Evolutionary conservation across 768 basidiomycete genomes (phyloP).

Genomic region (Leccinum disarticulatum): DNA sequence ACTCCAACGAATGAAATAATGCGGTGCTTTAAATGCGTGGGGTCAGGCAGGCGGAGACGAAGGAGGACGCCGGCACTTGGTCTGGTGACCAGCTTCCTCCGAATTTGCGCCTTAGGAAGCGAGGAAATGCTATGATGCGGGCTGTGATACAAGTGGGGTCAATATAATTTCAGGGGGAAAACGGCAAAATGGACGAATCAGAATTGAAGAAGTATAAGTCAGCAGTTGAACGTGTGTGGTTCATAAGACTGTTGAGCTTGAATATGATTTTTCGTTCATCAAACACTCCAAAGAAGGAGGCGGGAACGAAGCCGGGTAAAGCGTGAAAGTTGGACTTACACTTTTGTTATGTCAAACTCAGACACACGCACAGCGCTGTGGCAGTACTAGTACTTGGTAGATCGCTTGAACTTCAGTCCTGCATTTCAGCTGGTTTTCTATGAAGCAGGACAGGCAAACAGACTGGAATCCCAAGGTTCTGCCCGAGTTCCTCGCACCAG

Average conservation of each 20-base stretch:
- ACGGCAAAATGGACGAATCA: slow-evolving; percentile 25
- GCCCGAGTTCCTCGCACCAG: not conserved
- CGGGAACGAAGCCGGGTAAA: too few species aligned
- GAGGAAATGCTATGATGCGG: too few species aligned
- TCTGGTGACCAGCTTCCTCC: too few species aligned
- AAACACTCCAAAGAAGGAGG: slow-evolving; percentile 6
- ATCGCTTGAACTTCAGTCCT: not conserved
- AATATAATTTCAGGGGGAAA: not conserved
- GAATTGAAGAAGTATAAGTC: slow-evolving; percentile 45
- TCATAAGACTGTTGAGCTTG: slow-evolving; percentile 53
- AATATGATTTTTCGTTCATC: slow-evolving; percentile 44
- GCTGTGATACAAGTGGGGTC: slow-evolving; percentile 1
- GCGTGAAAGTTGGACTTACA: too few species aligned
- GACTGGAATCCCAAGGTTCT: not conserved
- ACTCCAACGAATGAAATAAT: too few species aligned
- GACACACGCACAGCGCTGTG: too few species aligned
- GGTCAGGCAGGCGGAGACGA: too few species aligned
- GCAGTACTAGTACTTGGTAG: too few species aligned
- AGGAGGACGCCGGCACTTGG: too few species aligned
- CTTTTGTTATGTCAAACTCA: too few species aligned
- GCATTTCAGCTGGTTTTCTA: not conserved
- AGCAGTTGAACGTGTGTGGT: slow-evolving; percentile 37
- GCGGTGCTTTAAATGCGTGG: too few species aligned
- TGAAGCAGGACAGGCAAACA: not conserved
- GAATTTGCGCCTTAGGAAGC: too few species aligned